These are phyloP conservation scores for Camellia sinensis DNA, from an alignment of 148 eudicot species.

Conservation along the genomic window DNA sequence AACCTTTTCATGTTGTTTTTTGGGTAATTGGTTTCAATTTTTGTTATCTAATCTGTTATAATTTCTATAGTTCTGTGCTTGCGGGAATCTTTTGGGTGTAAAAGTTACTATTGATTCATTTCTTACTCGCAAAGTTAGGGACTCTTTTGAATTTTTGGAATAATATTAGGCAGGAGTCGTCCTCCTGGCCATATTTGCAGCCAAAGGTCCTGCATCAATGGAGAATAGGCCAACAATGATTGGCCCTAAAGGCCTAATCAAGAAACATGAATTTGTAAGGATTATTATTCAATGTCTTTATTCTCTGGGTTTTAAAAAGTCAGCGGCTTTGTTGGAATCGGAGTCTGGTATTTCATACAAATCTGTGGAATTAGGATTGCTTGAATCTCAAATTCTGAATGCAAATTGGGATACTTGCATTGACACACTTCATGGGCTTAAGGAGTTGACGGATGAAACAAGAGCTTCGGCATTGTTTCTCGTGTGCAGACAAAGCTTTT, in stretches of 20 bases:
- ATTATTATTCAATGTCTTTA: conserved; percentile 67
- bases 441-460: conserved; percentile 56
- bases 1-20: background rate
- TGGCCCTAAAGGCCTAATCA: conserved; percentile 62
- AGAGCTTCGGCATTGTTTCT: conserved; percentile 62
- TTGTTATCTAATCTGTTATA: background rate
- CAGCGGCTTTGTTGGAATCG: conserved; percentile 70
- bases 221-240: conserved; percentile 36
- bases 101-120: background rate
- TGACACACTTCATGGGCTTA: conserved; percentile 35
- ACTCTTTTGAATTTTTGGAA: background rate
- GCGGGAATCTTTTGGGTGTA: background rate
- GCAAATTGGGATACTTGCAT: conserved; percentile 73
- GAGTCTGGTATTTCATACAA: conserved; percentile 61
- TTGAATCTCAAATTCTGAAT: conserved; percentile 52
- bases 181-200: background rate
- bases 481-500: conserved; percentile 50
- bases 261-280: conserved; percentile 72
- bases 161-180: background rate
- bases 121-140: background rate
- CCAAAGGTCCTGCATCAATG: conserved; percentile 29
- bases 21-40: background rate
- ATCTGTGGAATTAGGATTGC: conserved; percentile 48
- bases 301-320: conserved; percentile 62
- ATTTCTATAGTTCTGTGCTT: background rate